phyloP scores from a whole-genome alignment of 2,329 filamentous ascomycete species.

The Pseudogymnoascus sp. region DNA sequence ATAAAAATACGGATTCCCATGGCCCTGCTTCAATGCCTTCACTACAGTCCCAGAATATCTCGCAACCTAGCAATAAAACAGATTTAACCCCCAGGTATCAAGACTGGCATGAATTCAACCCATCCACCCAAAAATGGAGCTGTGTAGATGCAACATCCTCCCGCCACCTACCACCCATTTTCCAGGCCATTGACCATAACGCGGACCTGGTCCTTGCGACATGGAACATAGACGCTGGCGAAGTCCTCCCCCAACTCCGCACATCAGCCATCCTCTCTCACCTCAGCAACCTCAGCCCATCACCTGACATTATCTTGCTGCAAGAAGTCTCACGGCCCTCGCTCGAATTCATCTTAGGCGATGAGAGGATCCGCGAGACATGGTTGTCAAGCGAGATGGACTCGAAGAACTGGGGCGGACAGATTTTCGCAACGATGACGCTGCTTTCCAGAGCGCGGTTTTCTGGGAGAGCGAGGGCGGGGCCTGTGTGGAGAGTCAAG shows the following conservation, averaged over 20 bases:
- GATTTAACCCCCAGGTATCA: background rate
- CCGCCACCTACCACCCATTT: background rate
- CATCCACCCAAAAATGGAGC: background rate
- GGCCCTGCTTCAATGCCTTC: background rate
- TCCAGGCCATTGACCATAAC: background rate
- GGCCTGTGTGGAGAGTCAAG: slow-evolving; percentile 28
- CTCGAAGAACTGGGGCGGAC: slow-evolving; percentile 17
- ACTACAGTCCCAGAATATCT: background rate
- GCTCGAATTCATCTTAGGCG: slow-evolving; percentile 21
- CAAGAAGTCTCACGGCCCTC: slow-evolving; percentile 29
- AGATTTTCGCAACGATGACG: slow-evolving; percentile 25
- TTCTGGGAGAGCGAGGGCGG: slow-evolving; percentile 16
- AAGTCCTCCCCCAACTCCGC: slow-evolving; percentile 16
- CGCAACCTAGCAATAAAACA: background rate
- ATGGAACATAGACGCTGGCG: slow-evolving; percentile 29
- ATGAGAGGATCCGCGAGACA: slow-evolving; percentile 22
- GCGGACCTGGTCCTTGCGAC: slow-evolving; percentile 22
- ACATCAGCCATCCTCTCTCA: slow-evolving; percentile 25
- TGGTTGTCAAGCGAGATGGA: slow-evolving; percentile 31
- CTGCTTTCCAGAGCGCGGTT: slow-evolving; percentile 27
- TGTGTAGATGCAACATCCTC: background rate
- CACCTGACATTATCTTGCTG: slow-evolving; percentile 29
- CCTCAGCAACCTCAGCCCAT: slow-evolving; percentile 15
- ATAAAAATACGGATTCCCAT: background rate
- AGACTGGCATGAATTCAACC: background rate